Evolutionary conservation across 2,329 filamentous ascomycete genomes (phyloP).

Genomic region (Epichloe coenophiala): DNA sequence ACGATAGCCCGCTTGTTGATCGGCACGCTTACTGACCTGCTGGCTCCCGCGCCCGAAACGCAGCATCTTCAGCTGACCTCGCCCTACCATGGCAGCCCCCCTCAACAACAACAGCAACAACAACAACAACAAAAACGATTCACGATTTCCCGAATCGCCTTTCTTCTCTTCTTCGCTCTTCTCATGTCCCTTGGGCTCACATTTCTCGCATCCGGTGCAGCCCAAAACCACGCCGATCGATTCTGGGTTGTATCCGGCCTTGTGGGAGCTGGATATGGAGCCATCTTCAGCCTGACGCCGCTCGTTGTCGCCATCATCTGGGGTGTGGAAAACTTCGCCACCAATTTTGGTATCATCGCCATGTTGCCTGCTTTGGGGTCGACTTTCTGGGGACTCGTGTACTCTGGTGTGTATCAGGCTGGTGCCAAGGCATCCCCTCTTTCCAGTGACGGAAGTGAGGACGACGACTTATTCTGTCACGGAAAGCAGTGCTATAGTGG

Average conservation of each 20-base stretch:
- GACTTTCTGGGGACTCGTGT: slow-evolving; percentile 82
- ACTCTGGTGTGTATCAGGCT: slow-evolving; percentile 65
- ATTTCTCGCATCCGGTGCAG: slow-evolving; percentile 59
- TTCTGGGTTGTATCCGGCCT: slow-evolving; percentile 79
- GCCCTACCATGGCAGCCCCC: slow-evolving; percentile 10
- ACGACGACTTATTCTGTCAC: slow-evolving; percentile 56
- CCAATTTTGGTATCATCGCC: slow-evolving; percentile 92
- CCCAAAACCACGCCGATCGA: slow-evolving; percentile 61
- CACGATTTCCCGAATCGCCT: slow-evolving; percentile 62
- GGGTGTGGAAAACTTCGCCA: slow-evolving; percentile 97
- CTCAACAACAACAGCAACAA: background rate
- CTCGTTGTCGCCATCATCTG: slow-evolving; percentile 95
- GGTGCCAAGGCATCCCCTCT: slow-evolving; percentile 36
- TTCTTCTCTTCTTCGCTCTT: slow-evolving; percentile 63
- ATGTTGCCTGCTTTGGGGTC: slow-evolving; percentile 83
- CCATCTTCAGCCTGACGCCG: slow-evolving; percentile 76
- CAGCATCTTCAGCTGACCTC: slow-evolving; percentile 36
- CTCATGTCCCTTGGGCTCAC: slow-evolving; percentile 65
- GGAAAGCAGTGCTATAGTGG: slow-evolving; percentile 67
- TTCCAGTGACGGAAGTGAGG: slow-evolving; percentile 14
- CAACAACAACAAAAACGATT: slow-evolving; percentile 21
- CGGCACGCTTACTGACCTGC: slow-evolving; percentile 74
- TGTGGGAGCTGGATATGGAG: slow-evolving; percentile 85
- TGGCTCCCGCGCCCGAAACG: slow-evolving; percentile 56
- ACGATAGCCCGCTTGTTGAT: slow-evolving; percentile 84